These are phyloP conservation scores for Entomophthora muscae DNA, from an alignment of 371 early-diverging fungal genomes.

Conservation along the genomic window DNA sequence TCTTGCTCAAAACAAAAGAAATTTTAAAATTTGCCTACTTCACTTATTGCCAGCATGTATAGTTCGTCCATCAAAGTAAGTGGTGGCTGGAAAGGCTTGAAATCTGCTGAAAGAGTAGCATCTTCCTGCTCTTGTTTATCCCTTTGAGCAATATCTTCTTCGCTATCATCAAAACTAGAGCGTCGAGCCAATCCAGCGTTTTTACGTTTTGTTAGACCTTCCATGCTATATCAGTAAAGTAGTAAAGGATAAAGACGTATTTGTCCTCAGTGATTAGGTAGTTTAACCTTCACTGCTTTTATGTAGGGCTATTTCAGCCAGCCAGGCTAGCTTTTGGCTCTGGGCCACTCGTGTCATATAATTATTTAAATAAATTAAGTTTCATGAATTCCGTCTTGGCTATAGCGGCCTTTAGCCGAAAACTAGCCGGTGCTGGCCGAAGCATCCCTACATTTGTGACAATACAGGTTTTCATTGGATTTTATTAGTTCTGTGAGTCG, in stretches of 20 bases:
- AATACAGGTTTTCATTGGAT: neutral
- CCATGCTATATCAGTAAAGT: neutral
- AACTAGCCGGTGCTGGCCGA: too few species aligned
- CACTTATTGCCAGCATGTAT: slow-evolving; percentile 81
- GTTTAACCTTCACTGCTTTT: neutral
- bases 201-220: slow-evolving; percentile 1
- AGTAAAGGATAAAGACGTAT: neutral
- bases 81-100: slow-evolving; percentile 20
- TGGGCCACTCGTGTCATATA: neutral
- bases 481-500: neutral
- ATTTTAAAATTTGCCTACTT: slow-evolving; percentile 43
- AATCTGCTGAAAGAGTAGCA: neutral
- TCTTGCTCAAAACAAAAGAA: neutral
- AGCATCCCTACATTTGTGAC: neutral
- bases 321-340: neutral
- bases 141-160: neutral
- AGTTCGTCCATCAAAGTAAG: slow-evolving; percentile 90
- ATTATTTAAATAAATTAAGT: neutral
- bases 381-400: neutral
- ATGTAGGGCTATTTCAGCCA: neutral
- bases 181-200: slow-evolving; percentile 3
- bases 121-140: neutral
- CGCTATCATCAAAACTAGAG: neutral
- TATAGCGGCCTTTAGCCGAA: neutral
- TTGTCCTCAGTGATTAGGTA: neutral